phyloP scores from a whole-genome alignment of 352 stramenopile genomes.

The Poterioochromonas sp. region DNA sequence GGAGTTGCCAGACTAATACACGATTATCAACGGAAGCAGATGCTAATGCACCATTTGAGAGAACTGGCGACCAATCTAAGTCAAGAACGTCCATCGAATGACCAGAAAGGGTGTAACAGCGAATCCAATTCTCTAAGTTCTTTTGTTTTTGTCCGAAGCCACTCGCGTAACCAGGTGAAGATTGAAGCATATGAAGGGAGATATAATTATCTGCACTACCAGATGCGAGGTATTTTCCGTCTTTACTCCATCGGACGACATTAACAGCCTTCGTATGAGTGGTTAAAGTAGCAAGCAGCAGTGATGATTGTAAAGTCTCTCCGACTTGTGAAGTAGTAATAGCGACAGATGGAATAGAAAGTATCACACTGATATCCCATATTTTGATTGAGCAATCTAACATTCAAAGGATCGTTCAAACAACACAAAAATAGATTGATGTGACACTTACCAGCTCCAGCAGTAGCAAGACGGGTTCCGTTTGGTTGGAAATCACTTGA shows the following conservation, averaged over 20 bases:
- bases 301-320: not conserved
- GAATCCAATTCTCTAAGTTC: not conserved
- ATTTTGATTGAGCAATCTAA: not conserved
- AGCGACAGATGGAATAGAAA: not conserved
- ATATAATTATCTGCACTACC: constrained; percentile 23
- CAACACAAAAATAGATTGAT: not conserved
- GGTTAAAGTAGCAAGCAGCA: not conserved
- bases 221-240: constrained; percentile 17
- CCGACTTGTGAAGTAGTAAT: not conserved
- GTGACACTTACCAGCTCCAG: not conserved
- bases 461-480: not conserved
- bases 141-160: not conserved
- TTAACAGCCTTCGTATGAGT: constrained; percentile 27
- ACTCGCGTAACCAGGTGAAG: not conserved
- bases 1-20: not conserved
- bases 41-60: not conserved
- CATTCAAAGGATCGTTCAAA: not conserved
- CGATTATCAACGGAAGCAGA: constrained; percentile 27
- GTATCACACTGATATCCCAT: not conserved
- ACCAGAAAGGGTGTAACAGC: not conserved
- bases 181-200: not conserved
- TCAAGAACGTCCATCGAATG: constrained; percentile 17
- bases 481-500: constrained; percentile 11
- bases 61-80: not conserved
- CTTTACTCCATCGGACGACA: constrained; percentile 3